A percentile compares a stretch with the other conserved stretches of the same genome.
Evolutionary conservation across 1,284 basidiomycete species (phyloP).

Genomic region (Austroboletus rostrupii): DNA sequence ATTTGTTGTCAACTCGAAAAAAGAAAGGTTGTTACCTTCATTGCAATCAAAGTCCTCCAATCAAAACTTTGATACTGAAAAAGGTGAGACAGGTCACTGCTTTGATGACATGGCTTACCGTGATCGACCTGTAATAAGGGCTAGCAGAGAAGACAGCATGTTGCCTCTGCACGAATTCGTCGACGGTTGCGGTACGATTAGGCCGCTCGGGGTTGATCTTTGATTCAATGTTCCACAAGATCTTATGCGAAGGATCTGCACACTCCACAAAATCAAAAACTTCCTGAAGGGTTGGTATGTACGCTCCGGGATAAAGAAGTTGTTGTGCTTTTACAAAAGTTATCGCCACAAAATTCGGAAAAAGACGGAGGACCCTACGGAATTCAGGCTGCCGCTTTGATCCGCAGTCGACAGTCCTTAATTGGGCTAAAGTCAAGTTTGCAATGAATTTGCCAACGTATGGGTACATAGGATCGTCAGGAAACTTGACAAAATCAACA

Average conservation of each 20-base stretch:
- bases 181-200: conserved; percentile 54
- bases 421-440: conserved; percentile 72
- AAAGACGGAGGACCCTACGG: conserved; percentile 40
- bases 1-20: background rate
- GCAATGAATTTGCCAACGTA: conserved; percentile 74
- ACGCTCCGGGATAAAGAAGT: conserved; percentile 60
- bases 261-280: conserved; percentile 74
- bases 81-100: background rate
- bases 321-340: conserved; percentile 48
- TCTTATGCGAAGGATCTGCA: conserved; percentile 54
- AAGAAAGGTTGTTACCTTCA: conserved; percentile 48
- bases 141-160: conserved; percentile 53
- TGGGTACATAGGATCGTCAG: conserved; percentile 57
- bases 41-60: conserved; percentile 66
- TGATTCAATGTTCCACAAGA: conserved; percentile 77
- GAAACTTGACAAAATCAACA: conserved; percentile 34
- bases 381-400: conserved; percentile 59
- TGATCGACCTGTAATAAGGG: conserved; percentile 56
- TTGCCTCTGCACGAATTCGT: conserved; percentile 66
- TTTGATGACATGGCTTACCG: conserved; percentile 37
- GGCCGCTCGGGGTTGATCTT: conserved; percentile 63
- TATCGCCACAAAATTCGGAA: background rate
- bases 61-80: conserved; percentile 71
- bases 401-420: conserved; percentile 76
- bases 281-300: conserved; percentile 69